Evolutionary conservation across 2,329 filamentous ascomycete genomes (phyloP), one percentile per base, ranked within the genome.

Genomic region (Pseudogymnoascus sp.): DNA sequence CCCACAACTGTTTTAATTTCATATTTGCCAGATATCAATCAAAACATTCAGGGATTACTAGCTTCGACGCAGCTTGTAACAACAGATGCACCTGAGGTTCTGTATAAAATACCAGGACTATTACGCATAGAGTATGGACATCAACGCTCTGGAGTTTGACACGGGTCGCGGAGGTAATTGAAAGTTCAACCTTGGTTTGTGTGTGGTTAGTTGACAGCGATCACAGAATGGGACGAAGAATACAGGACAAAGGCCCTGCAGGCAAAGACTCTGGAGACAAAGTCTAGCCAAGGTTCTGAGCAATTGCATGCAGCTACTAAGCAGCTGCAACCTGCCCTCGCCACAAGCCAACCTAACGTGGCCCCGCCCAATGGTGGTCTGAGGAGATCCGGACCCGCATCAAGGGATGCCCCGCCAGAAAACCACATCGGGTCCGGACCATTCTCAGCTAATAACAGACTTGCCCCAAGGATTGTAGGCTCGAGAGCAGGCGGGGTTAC

Each of bases 191-290:
- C 25, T 20, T 25, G n/a, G 4, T 33, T n/a, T 33, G 16, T 11
- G 9, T 18, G 33, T 54, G 25, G 47, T 35, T 20, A 3, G 43
- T 33, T 54, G 11, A 54, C 47, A 33, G 43, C 14, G 14, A 33
- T 33, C 47, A 54, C 28, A 54, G 47, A 54, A 20, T 54, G 47
- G 47, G 47, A 54, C 9, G 47, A 54, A 33, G 47, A 33, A 28
- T 54, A 54, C 5, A 20, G 28, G 25, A 54, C 25, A 54, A 54
- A 54, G 28, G n/a, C 9, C 41, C 8, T 28, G 28, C 25, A 20
- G 28, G 33, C 47, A 54, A 54, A 54, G 25, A 9, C 9, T 7
- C 18, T 12, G 14, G 14, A 37, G 14, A 37, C 35, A 37, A 37
- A 37, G 35, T 12, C 12, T n/a, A n/a, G 22, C 22, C 25, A 9